A percentile compares a stretch with the other conserved stretches of the same genome.
These are phyloP conservation scores for Diaporthe velutina DNA, from an alignment of 2,329 filamentous ascomycete species.

Conservation along the genomic window DNA sequence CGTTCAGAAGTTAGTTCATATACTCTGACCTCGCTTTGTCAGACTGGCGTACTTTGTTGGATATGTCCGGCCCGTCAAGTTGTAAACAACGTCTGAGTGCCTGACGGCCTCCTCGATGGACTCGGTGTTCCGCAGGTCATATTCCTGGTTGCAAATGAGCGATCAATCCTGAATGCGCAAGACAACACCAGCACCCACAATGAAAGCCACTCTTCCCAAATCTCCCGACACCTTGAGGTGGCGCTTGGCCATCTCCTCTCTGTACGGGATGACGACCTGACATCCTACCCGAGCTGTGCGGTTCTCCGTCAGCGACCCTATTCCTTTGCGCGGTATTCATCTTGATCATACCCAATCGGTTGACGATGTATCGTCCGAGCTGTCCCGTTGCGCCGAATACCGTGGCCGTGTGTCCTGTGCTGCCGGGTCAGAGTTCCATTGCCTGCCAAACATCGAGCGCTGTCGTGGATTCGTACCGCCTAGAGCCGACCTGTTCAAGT, in stretches of 20 bases:
- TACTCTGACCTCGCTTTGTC: background rate
- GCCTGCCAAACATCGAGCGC: background rate
- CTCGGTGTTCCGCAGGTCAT: slow-evolving; percentile 91
- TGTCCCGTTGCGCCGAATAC: slow-evolving; percentile 98
- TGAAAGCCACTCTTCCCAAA: slow-evolving; percentile 88
- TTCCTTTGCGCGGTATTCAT: background rate
- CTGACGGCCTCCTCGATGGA: slow-evolving; percentile 97
- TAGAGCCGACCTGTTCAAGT: slow-evolving; percentile 77
- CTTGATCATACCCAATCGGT: slow-evolving; percentile 77
- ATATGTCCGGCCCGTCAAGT: slow-evolving; percentile 93
- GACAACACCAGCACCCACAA: slow-evolving; percentile 66
- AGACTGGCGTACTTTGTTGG: slow-evolving; percentile 82
- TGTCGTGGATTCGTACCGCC: slow-evolving; percentile 73
- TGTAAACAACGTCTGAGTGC: slow-evolving; percentile 98
- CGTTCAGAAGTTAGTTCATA: slow-evolving; percentile 1
- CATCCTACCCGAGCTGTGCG: slow-evolving; percentile 87
- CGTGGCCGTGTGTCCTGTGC: slow-evolving; percentile 89
- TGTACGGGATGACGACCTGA: slow-evolving; percentile 91
- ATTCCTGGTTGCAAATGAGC: slow-evolving; percentile 72
- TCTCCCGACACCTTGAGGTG: slow-evolving; percentile 98
- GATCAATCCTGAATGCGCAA: slow-evolving; percentile 36
- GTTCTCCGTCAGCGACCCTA: slow-evolving; percentile 44
- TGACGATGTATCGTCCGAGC: slow-evolving; percentile 96
- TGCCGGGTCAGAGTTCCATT: slow-evolving; percentile 38
- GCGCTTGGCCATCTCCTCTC: slow-evolving; percentile 98